Conservation (phyloP, 2,329 filamentous ascomycete genomes). For the Aspergillus jensenii region DNA sequence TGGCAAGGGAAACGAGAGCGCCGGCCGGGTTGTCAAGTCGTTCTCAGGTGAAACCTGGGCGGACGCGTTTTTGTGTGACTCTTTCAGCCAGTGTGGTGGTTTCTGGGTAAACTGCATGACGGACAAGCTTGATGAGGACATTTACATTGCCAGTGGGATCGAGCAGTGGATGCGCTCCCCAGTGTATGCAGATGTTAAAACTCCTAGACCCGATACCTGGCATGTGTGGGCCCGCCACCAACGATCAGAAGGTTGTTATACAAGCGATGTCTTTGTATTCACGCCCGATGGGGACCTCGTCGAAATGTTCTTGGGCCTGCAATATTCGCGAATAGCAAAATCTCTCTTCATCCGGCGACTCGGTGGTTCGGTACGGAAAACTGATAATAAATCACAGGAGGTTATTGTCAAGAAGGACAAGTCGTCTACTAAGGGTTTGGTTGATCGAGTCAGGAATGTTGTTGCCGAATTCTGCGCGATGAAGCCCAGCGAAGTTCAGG, state of each 20-base stretch:
- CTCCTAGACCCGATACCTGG: conserved; percentile 19
- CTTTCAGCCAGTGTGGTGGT: conserved; percentile 37
- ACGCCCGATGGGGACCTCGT: conserved; percentile 24
- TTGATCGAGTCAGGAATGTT: conserved; percentile 11
- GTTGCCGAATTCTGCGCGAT: conserved; percentile 20
- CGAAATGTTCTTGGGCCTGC: conserved; percentile 34
- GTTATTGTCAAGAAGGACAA: not conserved
- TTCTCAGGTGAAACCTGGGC: conserved; percentile 24
- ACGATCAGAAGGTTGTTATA: conserved; percentile 19
- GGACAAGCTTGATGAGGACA: conserved; percentile 20
- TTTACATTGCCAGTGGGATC: conserved; percentile 33
- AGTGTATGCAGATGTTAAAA: conserved; percentile 6
- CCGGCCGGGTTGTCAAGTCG: conserved; percentile 22
- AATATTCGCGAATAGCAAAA: conserved; percentile 27
- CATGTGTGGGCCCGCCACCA: conserved; percentile 30
- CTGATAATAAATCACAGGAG: not conserved
- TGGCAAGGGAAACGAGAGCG: conserved; percentile 21
- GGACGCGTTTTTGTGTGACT: conserved; percentile 27
- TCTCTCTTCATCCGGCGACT: conserved; percentile 16
- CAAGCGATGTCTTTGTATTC: conserved; percentile 37
- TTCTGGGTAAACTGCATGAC: conserved; percentile 41
- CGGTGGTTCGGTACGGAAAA: not conserved
- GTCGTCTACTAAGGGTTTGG: not conserved
- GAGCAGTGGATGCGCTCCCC: conserved; percentile 31
- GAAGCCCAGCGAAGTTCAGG: conserved; percentile 11